phyloP scores from a whole-genome alignment of 192 early-diverging fungal genomes.

The Bifiguratus adelaidae region DNA sequence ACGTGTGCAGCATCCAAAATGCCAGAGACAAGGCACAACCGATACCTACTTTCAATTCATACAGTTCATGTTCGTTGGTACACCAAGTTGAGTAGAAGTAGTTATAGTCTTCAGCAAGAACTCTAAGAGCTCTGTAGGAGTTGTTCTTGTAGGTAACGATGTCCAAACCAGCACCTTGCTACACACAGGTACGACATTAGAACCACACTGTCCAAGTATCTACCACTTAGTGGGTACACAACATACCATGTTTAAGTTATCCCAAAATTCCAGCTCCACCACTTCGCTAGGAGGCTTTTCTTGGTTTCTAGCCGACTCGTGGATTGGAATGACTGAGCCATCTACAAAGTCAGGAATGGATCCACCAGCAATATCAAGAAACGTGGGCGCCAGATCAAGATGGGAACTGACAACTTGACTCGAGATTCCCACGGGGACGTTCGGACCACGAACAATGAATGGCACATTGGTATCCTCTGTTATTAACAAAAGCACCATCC shows the following conservation, averaged over 20 bases:
- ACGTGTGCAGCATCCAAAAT: background rate
- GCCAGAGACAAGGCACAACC: no score
- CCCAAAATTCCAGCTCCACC: slow-evolving; percentile 42
- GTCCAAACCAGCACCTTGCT: slow-evolving; percentile 3
- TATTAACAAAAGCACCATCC: no score
- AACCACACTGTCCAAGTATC: background rate
- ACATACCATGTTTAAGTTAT: slow-evolving; percentile 2
- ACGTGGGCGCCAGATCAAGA: slow-evolving; percentile 48
- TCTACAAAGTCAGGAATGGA: slow-evolving; percentile 31
- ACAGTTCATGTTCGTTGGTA: slow-evolving; percentile 44
- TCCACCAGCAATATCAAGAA: slow-evolving; percentile 39
- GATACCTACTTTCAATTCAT: slow-evolving; percentile 22
- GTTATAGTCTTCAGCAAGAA: slow-evolving; percentile 36
- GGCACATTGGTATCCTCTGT: no score
- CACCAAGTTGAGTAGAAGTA: slow-evolving; percentile 43
- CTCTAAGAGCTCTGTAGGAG: slow-evolving; percentile 40
- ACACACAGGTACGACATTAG: slow-evolving; percentile 10
- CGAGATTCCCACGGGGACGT: slow-evolving; percentile 30
- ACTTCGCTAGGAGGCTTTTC: slow-evolving; percentile 36
- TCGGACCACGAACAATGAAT: slow-evolving; percentile 52
- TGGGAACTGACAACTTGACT: slow-evolving; percentile 35
- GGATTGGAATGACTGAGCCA: slow-evolving; percentile 43
- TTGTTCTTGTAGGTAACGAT: slow-evolving; percentile 12
- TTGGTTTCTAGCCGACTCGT: slow-evolving; percentile 17
- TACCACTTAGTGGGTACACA: background rate